Base-by-base conservation (phyloP, 1,284 basidiomycete species). In the Ustilago crameri region DNA sequence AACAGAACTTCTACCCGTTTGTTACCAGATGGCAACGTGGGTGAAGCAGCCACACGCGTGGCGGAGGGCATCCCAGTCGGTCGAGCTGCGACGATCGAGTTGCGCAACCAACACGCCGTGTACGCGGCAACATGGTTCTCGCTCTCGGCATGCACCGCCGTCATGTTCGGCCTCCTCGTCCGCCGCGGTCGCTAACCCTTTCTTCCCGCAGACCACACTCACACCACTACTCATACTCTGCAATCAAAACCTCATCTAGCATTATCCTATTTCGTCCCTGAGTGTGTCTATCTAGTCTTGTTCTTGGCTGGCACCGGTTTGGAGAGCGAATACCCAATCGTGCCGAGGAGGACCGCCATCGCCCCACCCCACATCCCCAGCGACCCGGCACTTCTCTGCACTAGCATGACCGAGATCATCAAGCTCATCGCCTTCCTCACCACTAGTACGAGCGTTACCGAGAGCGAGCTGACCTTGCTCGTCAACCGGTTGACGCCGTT, bases 51-150 rank as follows among this genome's bases (percentile, higher is more conserved):
- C 15, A 84, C 87, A 35, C 86, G 88, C 55, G 83, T 95, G 35
- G 84, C 87, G 7, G 88, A 89, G 62, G 95, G 95, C 30, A 86
- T 90, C 40, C 96, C 95, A 1, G 86, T 98, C 38, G 95, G 96
- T 26, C 88, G 93, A 51, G 85, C 90, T 23, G 89, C 93, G 2
- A 89, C 89, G 4, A 90, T 98, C 42, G 93, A 98, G 80, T 85
- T 99, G 49, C 88, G 96, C 41, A 98, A 99, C 84, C 90, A 93
- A 56, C 95, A 99, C 86, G 87, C 93, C 9, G 95, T 93, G 7
- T 99, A 99, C 83, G 93, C 95, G 7, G 88, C 91, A 18, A 99
- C 95, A 12, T 99, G 95, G 68, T 78, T 81, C 64, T 75, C 77
- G 10, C 57, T 81, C 9, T 75, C 74, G 18, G 79, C 74, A 2